A percentile compares a stretch with the other conserved stretches of the same genome.
Conservation (phyloP, 495 filamentous ascomycete species). For the Annulohypoxylon nitens region DNA sequence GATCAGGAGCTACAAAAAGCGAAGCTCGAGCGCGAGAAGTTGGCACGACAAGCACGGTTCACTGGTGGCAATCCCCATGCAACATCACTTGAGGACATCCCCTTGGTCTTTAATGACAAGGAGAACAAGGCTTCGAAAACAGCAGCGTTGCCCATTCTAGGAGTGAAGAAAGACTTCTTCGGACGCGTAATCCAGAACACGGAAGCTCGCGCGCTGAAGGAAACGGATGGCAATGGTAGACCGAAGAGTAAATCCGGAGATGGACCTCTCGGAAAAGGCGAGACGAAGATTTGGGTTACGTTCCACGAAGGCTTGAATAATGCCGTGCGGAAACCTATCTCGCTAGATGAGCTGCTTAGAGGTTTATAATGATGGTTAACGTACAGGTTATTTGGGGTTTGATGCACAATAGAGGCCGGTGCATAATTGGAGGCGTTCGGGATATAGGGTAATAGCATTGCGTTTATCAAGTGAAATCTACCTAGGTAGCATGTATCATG, state of each 20-base stretch:
- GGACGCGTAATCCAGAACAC: slow-evolving; percentile 73
- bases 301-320: slow-evolving; percentile 98
- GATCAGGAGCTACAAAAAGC: slow-evolving; percentile 87
- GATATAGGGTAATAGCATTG: slow-evolving; percentile 11
- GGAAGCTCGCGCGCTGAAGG: slow-evolving; percentile 54
- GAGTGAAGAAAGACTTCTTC: slow-evolving; percentile 90
- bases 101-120: slow-evolving; percentile 57
- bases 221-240: slow-evolving; percentile 56
- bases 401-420: not conserved
- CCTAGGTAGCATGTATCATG: slow-evolving; percentile 10
- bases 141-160: slow-evolving; percentile 50
- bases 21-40: slow-evolving; percentile 69
- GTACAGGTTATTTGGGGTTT: not conserved
- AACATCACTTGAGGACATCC: slow-evolving; percentile 45
- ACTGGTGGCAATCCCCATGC: slow-evolving; percentile 53
- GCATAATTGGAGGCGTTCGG: slow-evolving; percentile 27
- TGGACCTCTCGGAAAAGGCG: slow-evolving; percentile 57
- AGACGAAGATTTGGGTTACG: slow-evolving; percentile 86
- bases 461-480: slow-evolving; percentile 7
- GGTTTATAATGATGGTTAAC: slow-evolving; percentile 61
- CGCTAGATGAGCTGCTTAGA: slow-evolving; percentile 83
- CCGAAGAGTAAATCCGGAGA: slow-evolving; percentile 53
- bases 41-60: slow-evolving; percentile 68
- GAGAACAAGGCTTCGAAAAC: slow-evolving; percentile 51
- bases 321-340: slow-evolving; percentile 92